Evolutionary conservation across 2,329 filamentous ascomycete genomes (phyloP), one percentile per base, ranked within the genome.

Genomic region (Drechslerella dactyloides): DNA sequence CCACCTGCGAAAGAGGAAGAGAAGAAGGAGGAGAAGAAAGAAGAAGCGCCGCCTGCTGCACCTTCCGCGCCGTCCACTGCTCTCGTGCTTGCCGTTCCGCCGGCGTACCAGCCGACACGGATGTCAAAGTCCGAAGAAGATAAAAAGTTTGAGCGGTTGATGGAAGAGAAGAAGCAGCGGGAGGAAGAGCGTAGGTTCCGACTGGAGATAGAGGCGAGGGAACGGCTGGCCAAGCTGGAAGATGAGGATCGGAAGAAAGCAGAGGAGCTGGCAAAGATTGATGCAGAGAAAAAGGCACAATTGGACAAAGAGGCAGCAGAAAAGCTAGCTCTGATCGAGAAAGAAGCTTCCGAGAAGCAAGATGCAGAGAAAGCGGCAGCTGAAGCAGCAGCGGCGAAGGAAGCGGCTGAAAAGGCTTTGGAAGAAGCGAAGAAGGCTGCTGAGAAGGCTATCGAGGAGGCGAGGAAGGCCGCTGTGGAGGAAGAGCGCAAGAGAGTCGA

Each of bases 191-290:
- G 63, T 52, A 74, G 69, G 35, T 51, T 76, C 4, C 78, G 76
- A 8, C 75, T 75, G 52, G 65, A 75, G 50, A 60, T 60, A 7
- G 73, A 68, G 15, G 73, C 74, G 42, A 68, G 66, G 23, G 73
- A 73, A 30, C 74, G 72, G 72, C 27, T 60, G 42, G 77, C 76
- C 33, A 77, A 75, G 4, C 77, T 78, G 17, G 78, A 77, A 77
- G 51, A 77, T 75, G 58, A 78, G 76, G 62, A 77, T 78, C 68
- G 76, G 77, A 73, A 82, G 76, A 80, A 74, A 75, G 42, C 80
- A 80, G 74, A 76, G 74, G 80, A 81, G 7, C 80, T 82, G 55
- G 78, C 79, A 4, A 81, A 82, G 35, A 78, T 62, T 19, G 72
- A 66, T 11, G 63, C 60, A 21, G 65, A 61, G 21, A 56, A 52